A percentile compares a stretch with the other conserved stretches of the same genome.
Conservation (phyloP, 768 basidiomycete genomes). For the Phlebiopsis flavidoalba region DNA sequence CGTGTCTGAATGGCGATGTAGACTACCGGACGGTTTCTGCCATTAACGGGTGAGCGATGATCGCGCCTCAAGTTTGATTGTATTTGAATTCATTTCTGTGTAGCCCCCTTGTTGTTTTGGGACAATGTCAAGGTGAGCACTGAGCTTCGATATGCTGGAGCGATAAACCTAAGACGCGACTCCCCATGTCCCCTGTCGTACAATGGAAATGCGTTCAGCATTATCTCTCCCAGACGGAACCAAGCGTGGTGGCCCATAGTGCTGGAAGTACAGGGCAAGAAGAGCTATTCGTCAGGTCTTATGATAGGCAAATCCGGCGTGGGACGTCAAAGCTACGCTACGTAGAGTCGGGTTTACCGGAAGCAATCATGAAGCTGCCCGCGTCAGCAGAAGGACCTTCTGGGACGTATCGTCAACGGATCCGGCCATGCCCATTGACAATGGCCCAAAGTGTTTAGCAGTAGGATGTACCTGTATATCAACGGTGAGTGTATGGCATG, state of each 20-base stretch:
- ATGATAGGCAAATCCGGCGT: conserved; percentile 96
- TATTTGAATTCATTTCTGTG: conserved; percentile 1
- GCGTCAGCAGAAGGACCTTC: conserved; percentile 99
- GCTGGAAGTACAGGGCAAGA: conserved; percentile 96
- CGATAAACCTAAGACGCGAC: conserved; percentile 7
- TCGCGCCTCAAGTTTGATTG: conserved; percentile 3
- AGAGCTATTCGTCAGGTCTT: conserved; percentile 99
- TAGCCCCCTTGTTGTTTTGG: conserved; percentile 91
- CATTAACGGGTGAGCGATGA: conserved; percentile 79
- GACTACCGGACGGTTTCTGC: conserved; percentile 99
- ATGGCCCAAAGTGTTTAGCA: conserved; percentile 99
- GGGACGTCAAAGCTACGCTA: conserved; percentile 96
- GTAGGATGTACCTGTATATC: conserved; percentile 99
- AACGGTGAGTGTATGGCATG: conserved; percentile 60
- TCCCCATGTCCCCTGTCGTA: conserved; percentile 87
- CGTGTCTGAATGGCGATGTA: conserved; percentile 26
- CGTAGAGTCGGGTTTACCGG: conserved; percentile 98
- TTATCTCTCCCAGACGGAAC: conserved; percentile 95
- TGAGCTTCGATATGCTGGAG: background rate
- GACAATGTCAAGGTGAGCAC: conserved; percentile 94
- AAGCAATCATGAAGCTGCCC: conserved; percentile 96
- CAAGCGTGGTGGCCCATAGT: conserved; percentile 95
- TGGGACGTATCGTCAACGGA: conserved; percentile 98
- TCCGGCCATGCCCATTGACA: conserved; percentile 96
- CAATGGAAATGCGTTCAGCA: conserved; percentile 96